These are phyloP conservation scores for Aspergillus novoparasiticus DNA, from an alignment of 2,329 filamentous ascomycete genomes.

Conservation along the genomic window DNA sequence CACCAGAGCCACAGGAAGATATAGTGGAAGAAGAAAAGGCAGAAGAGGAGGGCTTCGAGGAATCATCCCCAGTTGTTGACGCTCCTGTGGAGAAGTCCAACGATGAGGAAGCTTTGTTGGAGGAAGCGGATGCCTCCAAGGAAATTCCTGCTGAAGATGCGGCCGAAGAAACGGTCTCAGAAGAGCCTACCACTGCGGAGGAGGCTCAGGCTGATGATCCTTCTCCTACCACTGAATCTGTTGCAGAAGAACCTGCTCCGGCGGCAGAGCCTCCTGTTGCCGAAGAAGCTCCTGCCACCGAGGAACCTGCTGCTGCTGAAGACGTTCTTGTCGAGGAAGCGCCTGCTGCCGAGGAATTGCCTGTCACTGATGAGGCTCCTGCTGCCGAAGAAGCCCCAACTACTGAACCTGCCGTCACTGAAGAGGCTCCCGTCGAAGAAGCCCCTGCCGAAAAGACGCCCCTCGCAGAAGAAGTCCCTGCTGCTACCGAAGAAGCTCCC, in stretches of 20 bases:
- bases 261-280: slow-evolving; percentile 16
- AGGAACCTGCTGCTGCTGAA: slow-evolving; percentile 18
- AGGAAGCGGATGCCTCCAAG: slow-evolving; percentile 6
- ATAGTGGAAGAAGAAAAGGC: slow-evolving; percentile 18
- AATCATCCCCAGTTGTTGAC: slow-evolving; percentile 15
- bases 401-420: slow-evolving; percentile 13
- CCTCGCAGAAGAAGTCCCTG: slow-evolving; percentile 15
- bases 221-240: slow-evolving; percentile 2
- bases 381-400: slow-evolving; percentile 17
- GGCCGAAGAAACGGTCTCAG: slow-evolving; percentile 8
- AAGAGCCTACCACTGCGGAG: neutral
- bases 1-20: slow-evolving; percentile 13
- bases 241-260: slow-evolving; percentile 10
- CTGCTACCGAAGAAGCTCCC: slow-evolving; percentile 18
- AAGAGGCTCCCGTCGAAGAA: slow-evolving; percentile 18
- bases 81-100: slow-evolving; percentile 8
- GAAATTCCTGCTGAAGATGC: slow-evolving; percentile 12
- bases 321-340: slow-evolving; percentile 12
- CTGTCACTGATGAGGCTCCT: slow-evolving; percentile 16
- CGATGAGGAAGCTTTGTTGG: slow-evolving; percentile 8
- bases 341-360: slow-evolving; percentile 9
- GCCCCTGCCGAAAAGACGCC: slow-evolving; percentile 15
- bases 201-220: neutral
- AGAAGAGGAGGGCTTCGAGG: slow-evolving; percentile 4
- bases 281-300: slow-evolving; percentile 16